Base-by-base conservation (phyloP, 1,284 basidiomycete genomes). In the Wolfiporia cocos region DNA sequence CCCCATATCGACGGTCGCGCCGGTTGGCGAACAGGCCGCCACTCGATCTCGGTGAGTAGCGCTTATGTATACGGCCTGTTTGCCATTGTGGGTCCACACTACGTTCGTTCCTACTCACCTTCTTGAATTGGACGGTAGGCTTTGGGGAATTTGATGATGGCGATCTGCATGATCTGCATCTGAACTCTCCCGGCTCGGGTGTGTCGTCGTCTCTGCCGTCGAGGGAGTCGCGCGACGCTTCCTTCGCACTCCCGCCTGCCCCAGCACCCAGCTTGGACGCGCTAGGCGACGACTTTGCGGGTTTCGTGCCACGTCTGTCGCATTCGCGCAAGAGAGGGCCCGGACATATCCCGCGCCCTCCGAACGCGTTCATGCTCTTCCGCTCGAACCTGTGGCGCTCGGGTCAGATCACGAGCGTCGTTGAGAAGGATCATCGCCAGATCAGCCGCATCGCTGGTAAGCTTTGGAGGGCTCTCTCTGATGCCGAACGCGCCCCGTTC, bases 311-410 rank as follows among this genome's bases (percentile, higher is more conserved):
- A 22, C 61, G 60, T 28, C 51, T 63, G 9, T 67, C 70, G 9
- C 71, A 70, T 45, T 61, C 64, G 3, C 67, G 67, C 48, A 69
- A 66, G 46, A 65, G 65, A 46, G 61, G 62, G 44, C 55, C 63
- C 2, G 63, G 64, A 19, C 68, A 74, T 52, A 75, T 89, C 46
- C 80, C 82, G 40, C 78, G 88, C 14, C 90, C 89, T 3, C 76
- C 84, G 35, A 93, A 93, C 55, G 79, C 86, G 4, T 93, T 92
- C 68, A 86, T 93, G 61, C 65, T 90, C 48, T 93, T 80, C 60
- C 80, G 89, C 31, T 84, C 83, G 34, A 73, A 81, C 54, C 74
- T 81, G 43, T 85, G 82, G 60, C 67, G 67, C 43, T 61, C 58
- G 51, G 63, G 73, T 39, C 69, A 71, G 58, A 57, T 66, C 26